These are phyloP conservation scores for Aspergillus vadensis DNA, from an alignment of 2,329 filamentous ascomycete species.

Conservation along the genomic window DNA sequence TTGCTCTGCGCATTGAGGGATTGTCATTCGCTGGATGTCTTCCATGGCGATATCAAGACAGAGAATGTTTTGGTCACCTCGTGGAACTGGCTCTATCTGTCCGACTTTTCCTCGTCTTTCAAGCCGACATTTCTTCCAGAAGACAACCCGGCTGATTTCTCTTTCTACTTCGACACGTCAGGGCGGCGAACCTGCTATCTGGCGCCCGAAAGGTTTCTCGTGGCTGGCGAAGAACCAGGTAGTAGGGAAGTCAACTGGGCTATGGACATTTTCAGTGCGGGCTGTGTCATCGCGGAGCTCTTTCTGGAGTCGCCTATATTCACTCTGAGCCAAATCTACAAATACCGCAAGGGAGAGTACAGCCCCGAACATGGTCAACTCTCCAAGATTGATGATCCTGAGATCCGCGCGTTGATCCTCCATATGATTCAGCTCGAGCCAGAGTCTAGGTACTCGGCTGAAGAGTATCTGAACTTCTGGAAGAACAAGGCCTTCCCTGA, in stretches of 20 bases:
- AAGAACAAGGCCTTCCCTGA: conserved; percentile 88
- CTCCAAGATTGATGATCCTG: conserved; percentile 81
- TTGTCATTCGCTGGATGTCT: conserved; percentile 84
- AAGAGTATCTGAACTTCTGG: conserved; percentile 92
- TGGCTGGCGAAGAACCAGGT: conserved; percentile 66
- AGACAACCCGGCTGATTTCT: conserved; percentile 96
- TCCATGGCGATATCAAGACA: conserved; percentile 97
- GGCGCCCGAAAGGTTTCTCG: conserved; percentile 87
- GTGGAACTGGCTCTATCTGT: conserved; percentile 98
- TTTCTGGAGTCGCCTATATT: conserved; percentile 97
- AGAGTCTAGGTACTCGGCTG: conserved; percentile 85
- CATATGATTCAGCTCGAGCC: conserved; percentile 98
- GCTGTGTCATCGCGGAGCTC: conserved; percentile 94
- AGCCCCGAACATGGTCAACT: conserved; percentile 80
- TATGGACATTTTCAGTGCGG: conserved; percentile 98
- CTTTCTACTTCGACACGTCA: conserved; percentile 95
- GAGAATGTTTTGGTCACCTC: conserved; percentile 96
- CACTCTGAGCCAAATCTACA: conserved; percentile 92
- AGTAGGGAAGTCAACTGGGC: conserved; percentile 75
- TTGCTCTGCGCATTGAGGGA: conserved; percentile 89
- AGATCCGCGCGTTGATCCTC: conserved; percentile 82
- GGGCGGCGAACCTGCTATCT: conserved; percentile 91
- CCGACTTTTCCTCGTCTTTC: conserved; percentile 95
- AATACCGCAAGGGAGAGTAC: conserved; percentile 89
- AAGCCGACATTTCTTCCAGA: conserved; percentile 93